These are phyloP conservation scores for Liquidambar formosana DNA, from an alignment of 164 flowering plant genomes.

Conservation along the genomic window DNA sequence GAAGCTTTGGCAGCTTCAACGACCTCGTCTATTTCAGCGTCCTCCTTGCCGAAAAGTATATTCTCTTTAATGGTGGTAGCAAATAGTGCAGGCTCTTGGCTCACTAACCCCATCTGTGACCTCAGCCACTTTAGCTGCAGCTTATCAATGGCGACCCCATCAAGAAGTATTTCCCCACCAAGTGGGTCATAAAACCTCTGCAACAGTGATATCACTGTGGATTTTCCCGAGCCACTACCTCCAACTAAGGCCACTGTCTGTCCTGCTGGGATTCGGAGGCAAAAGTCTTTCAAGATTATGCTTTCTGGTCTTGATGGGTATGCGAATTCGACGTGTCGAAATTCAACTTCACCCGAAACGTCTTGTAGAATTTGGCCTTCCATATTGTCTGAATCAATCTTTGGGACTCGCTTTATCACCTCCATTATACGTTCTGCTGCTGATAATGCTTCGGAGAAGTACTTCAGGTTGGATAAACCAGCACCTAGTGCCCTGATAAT, in stretches of 20 bases:
- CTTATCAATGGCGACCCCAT: constrained; percentile 59
- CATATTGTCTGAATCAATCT: constrained; percentile 68
- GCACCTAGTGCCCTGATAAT: constrained; percentile 65
- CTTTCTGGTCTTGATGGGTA: constrained; percentile 79
- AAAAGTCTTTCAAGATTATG: constrained; percentile 49
- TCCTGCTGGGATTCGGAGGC: constrained; percentile 62
- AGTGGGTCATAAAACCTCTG: constrained; percentile 82
- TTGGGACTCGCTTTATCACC: constrained; percentile 68
- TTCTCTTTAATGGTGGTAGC: constrained; percentile 83
- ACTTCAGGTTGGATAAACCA: constrained; percentile 68
- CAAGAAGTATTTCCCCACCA: constrained; percentile 66
- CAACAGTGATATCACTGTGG: constrained; percentile 65
- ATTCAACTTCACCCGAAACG: constrained; percentile 66
- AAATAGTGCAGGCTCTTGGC: constrained; percentile 89
- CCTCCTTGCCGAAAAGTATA: constrained; percentile 83
- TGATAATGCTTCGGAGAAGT: constrained; percentile 69
- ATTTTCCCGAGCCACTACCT: constrained; percentile 89
- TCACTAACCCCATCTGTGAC: constrained; percentile 89
- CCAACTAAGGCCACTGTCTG: constrained; percentile 85
- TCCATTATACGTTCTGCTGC: constrained; percentile 73
- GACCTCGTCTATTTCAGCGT: constrained; percentile 65
- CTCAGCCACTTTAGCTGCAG: constrained; percentile 85
- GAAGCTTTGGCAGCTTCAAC: constrained; percentile 78
- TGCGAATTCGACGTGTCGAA: constrained; percentile 62
- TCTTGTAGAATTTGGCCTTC: constrained; percentile 53